Evolutionary conservation across 257 asterid genomes (phyloP), one percentile per base, ranked within the genome.

Genomic region (Solanum chilense): DNA sequence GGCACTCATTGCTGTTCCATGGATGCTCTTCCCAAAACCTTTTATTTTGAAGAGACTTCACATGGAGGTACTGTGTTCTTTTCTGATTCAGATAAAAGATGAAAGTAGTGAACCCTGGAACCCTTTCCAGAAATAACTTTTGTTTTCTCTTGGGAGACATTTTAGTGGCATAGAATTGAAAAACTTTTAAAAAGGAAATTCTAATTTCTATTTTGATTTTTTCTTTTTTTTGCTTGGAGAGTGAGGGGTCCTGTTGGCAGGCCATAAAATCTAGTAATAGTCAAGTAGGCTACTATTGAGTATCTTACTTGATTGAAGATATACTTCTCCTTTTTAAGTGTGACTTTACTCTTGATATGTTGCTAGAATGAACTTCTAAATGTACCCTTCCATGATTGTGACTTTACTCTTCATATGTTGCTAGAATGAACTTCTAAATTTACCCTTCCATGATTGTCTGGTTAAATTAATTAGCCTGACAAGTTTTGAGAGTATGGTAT

Each of bases 11-110:
- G 98, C 98, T 88, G 99, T 96, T 88, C 99, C 99, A 25, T 96
- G 99, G 99, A 96, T 96, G 99, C 99, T 96, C 90, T 96, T 96
- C 87, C 99, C 99, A 33, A 96, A 96, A 90, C 99, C 99, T 87
- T 96, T 95, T 89, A 94, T 96, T 90, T 89, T 96, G 90, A 95
- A 91, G 92, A 94, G 89, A 90, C 96, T 92, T 83, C 94, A 96
- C 52, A 87, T 93, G 15, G 96, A 96, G 99, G 99, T 96, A 93
- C 44, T 81, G 44, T 52, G 31, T 31, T 81, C 85, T 49, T 81
- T 49, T 52, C 31, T 49, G 45, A 81, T 81, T 49, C 68, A 31
- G 69, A 49, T 45, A 81, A 81, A 80, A 9, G 45, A 47, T 81
- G 85, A 29, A 81, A 81, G 45, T 49, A 81, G 69, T 31, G 37